Base-by-base conservation (phyloP, 106 monocot species). In the Allium fistulosum region DNA sequence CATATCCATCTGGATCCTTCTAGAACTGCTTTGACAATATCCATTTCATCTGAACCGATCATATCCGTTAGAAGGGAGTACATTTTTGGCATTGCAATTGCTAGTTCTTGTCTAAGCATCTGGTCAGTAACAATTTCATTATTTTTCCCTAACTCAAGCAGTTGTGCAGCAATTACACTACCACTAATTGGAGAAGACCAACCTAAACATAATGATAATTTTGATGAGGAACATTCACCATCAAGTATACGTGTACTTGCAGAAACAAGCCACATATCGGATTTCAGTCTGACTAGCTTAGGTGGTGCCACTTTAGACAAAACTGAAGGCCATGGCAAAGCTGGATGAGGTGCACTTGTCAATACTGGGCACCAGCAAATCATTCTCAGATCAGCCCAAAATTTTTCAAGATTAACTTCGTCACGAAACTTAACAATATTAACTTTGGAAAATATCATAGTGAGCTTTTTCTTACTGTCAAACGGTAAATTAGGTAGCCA, bases 351-450 rank as follows among this genome's bases (percentile, higher is more conserved):
- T 57, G 90, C 68, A 61, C 75, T 74, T 56, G 82, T 76, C 37
- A 99, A 62, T 48, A 99, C 99, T 67, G 99, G 99, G 58, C 99
- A 99, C 99, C 99, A 99, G 57, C 83, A 84, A 82, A 93, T 99
- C 84, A 83, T 79, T 87, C 83, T 87, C 60, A 99, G 55, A 49
- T 99, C 84, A 83, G 65, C 85, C 99, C 99, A 99, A 75, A 99
- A 99, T 48, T 78, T 99, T 60, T 87, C 92, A 63, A 81, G 69
- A 72, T 90, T 72, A 69, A 47, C 65, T 65, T 88, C 78, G 7
- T 27, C 56, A 71, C 61, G 69, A 46, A 53, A 63, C 48, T 78
- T 88, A 53, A 71, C 26, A 11, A 68, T 73, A 52, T 69, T 27
- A 75, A 77, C 79, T 77, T 69, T 87, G 26, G 82, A 72, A 18